Evolutionary conservation across 495 filamentous ascomycete species (phyloP).

Genomic region (Apiosordaria backusii): DNA sequence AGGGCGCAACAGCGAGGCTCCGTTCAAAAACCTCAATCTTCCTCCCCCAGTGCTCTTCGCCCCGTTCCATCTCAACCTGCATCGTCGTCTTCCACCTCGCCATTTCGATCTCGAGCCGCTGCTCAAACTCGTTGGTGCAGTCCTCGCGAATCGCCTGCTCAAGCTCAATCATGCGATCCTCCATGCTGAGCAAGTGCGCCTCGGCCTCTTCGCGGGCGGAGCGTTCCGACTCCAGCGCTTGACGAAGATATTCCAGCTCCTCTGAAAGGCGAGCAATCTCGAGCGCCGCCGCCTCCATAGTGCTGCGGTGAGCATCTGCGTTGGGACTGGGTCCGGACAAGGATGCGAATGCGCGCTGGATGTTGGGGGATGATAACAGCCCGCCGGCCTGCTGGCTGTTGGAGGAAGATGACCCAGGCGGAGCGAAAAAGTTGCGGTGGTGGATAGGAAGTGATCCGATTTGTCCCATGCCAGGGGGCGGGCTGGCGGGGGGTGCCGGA

Average conservation of each 20-base stretch:
- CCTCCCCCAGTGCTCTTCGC: conserved; percentile 81
- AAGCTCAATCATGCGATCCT: conserved; percentile 65
- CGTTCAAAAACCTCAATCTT: conserved; percentile 85
- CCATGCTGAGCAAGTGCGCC: conserved; percentile 54
- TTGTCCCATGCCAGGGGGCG: conserved; percentile 25
- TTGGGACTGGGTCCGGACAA: neutral
- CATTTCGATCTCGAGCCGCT: conserved; percentile 66
- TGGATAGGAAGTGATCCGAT: conserved; percentile 28
- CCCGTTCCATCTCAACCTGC: conserved; percentile 66
- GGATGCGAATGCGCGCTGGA: conserved; percentile 35
- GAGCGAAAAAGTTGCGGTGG: conserved; percentile 30
- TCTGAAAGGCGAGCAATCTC: conserved; percentile 72
- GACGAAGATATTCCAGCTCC: conserved; percentile 67
- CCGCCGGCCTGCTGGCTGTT: conserved; percentile 4
- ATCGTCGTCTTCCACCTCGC: conserved; percentile 70
- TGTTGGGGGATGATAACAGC: conserved; percentile 22
- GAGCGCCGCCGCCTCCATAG: conserved; percentile 69
- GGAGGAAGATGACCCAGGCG: neutral
- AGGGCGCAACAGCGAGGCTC: conserved; percentile 18
- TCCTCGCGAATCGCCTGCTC: conserved; percentile 91
- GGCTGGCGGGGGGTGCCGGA: conserved; percentile 24
- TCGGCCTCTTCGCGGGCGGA: conserved; percentile 56
- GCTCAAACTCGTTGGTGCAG: conserved; percentile 81
- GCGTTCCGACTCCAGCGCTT: conserved; percentile 56
- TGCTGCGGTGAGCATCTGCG: conserved; percentile 52